Percentiles rank a stretch among this genome's conserved stretches.
These are phyloP conservation scores for Ganoderma lucidum DNA, from an alignment of 1,284 basidiomycete species.

Conservation along the genomic window DNA sequence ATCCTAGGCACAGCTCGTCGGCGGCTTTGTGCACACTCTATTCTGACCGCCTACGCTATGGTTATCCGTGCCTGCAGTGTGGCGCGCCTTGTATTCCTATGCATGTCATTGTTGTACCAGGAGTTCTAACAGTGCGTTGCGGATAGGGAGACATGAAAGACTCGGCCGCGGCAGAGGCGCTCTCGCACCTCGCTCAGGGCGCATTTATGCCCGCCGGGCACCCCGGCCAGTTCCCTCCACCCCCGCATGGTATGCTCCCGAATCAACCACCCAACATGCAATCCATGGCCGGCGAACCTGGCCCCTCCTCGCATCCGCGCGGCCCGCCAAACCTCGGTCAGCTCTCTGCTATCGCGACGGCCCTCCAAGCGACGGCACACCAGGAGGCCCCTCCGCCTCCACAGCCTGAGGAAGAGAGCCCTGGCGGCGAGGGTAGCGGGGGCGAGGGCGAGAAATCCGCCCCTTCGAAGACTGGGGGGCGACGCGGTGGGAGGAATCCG, in stretches of 20 bases:
- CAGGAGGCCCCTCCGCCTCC: constrained; percentile 11
- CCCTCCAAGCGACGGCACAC: constrained; percentile 28
- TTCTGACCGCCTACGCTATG: constrained; percentile 8
- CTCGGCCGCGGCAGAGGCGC: constrained; percentile 66
- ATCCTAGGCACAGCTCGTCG: constrained; percentile 24
- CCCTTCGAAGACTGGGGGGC: constrained; percentile 28
- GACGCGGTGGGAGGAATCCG: constrained; percentile 47
- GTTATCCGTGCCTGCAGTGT: constrained; percentile 10
- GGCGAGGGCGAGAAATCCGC: constrained; percentile 30
- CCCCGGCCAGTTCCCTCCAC: constrained; percentile 29
- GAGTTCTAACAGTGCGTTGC: constrained; percentile 37
- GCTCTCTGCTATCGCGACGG: constrained; percentile 57
- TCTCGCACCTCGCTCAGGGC: constrained; percentile 65
- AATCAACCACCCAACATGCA: constrained; percentile 29
- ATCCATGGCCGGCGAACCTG: constrained; percentile 60
- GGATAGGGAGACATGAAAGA: constrained; percentile 59
- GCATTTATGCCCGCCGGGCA: constrained; percentile 37
- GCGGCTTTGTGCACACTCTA: constrained; percentile 14
- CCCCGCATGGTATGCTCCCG: constrained; percentile 25
- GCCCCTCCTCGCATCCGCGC: constrained; percentile 77
- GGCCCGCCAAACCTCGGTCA: constrained; percentile 73
- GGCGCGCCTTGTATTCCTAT: constrained; percentile 20
- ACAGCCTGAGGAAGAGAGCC: constrained; percentile 4
- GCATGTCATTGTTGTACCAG: constrained; percentile 18
- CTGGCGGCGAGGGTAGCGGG: neutral